Conservation (phyloP, 192 early-diverging fungal genomes). For the Dimargaris xerosporica region DNA sequence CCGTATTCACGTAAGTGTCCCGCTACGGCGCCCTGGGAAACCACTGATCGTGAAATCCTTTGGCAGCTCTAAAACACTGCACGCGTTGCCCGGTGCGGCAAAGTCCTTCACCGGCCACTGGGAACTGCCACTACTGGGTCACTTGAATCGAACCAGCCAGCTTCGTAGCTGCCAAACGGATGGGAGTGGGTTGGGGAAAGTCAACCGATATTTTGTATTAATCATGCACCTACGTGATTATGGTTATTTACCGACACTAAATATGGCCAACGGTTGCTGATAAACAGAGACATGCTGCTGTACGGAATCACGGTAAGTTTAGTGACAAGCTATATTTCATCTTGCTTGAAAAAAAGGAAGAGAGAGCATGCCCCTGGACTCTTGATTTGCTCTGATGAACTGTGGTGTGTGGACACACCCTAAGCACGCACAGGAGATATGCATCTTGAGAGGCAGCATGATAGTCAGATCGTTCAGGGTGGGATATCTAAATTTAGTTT, state of each 20-base stretch:
- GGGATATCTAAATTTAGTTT: too few relatives aligned
- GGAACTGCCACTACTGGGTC: neutral
- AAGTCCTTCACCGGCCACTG: neutral
- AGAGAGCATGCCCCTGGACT: too few relatives aligned
- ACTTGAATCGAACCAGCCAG: neutral
- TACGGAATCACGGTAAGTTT: conserved; percentile 43
- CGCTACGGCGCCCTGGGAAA: neutral
- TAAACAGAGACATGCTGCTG: conserved; percentile 35
- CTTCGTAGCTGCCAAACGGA: neutral
- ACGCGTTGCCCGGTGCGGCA: neutral
- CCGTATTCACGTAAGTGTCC: conserved; percentile 41
- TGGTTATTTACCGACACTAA: conserved; percentile 9
- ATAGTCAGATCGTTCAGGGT: too few relatives aligned
- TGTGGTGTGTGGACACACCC: too few relatives aligned
- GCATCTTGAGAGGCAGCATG: too few relatives aligned
- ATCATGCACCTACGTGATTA: neutral
- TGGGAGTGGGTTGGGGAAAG: neutral
- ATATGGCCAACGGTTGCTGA: conserved; percentile 10
- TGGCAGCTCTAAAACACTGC: neutral
- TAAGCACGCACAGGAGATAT: too few relatives aligned
- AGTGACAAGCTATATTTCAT: too few relatives aligned
- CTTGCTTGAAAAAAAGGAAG: too few relatives aligned
- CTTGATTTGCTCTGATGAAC: too few relatives aligned
- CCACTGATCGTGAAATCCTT: neutral
- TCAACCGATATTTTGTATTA: conserved; percentile 11